Evolutionary conservation across 164 flowering plant species (phyloP).

Genomic region (Nelumbo lutea): DNA sequence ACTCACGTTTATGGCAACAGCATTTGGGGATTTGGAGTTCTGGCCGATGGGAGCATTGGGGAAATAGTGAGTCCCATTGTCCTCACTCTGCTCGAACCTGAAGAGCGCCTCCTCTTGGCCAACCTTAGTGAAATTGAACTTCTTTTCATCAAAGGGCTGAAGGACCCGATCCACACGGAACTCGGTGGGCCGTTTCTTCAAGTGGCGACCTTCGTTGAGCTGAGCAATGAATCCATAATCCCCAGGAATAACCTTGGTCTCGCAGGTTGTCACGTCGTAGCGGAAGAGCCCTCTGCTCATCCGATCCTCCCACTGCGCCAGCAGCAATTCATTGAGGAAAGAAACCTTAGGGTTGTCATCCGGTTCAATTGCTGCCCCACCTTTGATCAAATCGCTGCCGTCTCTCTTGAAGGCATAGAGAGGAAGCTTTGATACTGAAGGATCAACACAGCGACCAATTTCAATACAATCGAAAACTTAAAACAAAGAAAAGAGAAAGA

Average conservation of each 20-base stretch:
- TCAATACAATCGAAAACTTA: neutral
- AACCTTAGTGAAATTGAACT: constrained; percentile 88
- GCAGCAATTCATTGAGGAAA: constrained; percentile 34
- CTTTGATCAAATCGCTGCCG: constrained; percentile 6
- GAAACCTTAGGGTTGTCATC: constrained; percentile 13
- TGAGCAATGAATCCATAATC: constrained; percentile 70
- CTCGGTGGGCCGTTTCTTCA: constrained; percentile 83
- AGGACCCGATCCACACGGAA: constrained; percentile 72
- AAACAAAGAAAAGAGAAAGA: neutral
- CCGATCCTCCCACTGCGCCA: constrained; percentile 79
- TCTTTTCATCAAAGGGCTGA: constrained; percentile 75
- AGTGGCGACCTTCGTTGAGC: constrained; percentile 84
- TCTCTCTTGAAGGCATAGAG: constrained; percentile 36
- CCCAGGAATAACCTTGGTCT: constrained; percentile 76
- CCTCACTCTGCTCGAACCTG: constrained; percentile 50
- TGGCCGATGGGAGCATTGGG: constrained; percentile 31
- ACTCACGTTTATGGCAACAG: constrained; percentile 81
- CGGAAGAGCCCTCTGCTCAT: constrained; percentile 66
- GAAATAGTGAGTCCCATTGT: constrained; percentile 27
- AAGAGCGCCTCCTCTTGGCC: constrained; percentile 89
- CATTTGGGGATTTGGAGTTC: constrained; percentile 39
- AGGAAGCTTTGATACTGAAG: constrained; percentile 45
- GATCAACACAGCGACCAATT: neutral
- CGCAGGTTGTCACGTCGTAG: constrained; percentile 75
- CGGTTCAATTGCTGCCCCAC: constrained; percentile 2